phyloP scores from a whole-genome alignment of 768 basidiomycete species.

The Hygrocybe coccinea region DNA sequence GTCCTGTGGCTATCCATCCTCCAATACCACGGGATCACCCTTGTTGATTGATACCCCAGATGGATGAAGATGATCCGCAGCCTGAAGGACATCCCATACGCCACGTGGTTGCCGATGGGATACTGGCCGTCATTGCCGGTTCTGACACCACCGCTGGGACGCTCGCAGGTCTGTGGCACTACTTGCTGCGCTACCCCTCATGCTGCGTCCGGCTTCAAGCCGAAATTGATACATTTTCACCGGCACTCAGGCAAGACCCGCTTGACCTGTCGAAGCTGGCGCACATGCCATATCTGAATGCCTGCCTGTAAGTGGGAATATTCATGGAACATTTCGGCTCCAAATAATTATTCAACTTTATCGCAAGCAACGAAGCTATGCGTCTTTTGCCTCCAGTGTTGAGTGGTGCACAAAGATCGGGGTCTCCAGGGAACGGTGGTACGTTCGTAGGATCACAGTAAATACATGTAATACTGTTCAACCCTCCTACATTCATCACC shows the following conservation, averaged over 20 bases:
- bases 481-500: background rate
- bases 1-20: background rate
- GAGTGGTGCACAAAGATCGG: slow-evolving; percentile 43
- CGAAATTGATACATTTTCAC: slow-evolving; percentile 30
- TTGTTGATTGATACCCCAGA: slow-evolving; percentile 19
- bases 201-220: slow-evolving; percentile 30
- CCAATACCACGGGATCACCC: background rate
- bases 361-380: slow-evolving; percentile 45
- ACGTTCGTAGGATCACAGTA: slow-evolving; percentile 39
- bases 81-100: slow-evolving; percentile 9
- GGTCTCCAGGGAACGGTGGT: slow-evolving; percentile 31
- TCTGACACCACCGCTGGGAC: slow-evolving; percentile 39
- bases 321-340: background rate
- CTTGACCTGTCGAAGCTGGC: slow-evolving; percentile 25
- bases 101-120: slow-evolving; percentile 24
- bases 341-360: too few relatives aligned
- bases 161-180: slow-evolving; percentile 32
- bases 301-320: slow-evolving; percentile 31
- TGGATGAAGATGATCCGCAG: slow-evolving; percentile 39
- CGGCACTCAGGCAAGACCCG: slow-evolving; percentile 17
- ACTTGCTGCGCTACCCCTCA: slow-evolving; percentile 31
- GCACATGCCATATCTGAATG: slow-evolving; percentile 35
- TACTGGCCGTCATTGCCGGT: slow-evolving; percentile 39
- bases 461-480: slow-evolving; percentile 12
- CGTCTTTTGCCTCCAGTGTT: slow-evolving; percentile 48